Base-by-base conservation (phyloP, 169 alveolate genomes). In the Sarcocystis neurona region DNA sequence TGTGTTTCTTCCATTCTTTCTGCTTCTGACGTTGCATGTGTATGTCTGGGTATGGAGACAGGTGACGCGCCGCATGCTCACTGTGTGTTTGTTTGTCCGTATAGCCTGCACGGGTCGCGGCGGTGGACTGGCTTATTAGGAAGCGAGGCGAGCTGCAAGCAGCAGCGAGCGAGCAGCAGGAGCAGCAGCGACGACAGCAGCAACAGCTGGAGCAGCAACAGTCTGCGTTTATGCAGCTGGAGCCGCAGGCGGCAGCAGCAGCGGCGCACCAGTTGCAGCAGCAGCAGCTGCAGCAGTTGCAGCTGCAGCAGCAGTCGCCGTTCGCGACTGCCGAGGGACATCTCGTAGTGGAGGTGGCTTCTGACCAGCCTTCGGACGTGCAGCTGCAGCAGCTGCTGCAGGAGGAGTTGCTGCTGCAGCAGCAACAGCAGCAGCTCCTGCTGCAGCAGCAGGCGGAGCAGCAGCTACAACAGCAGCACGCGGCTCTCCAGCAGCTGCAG, bases 101-200 rank as follows among this genome's bases (percentile, higher is more conserved):
- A 41, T 63, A 82, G 88, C 8, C 77, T 0, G 88, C 88, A 0
- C 78, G 88, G 0, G 88, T 82, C 58, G 88, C 56, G 43, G 88
- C 88, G 23, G 60, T 82, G 10, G 88, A 82, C 20, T 82, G 88
- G 88, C 37, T 82, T 32, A 82, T 82, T 39, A 50, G 88, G 18
- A 82, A 82, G 79, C 48, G 88, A 32, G 79, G 88, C 48, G 88
- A 82, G 43, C 41, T 82, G 34, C 88, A 82, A 37, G 88, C 88
- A 32, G 79, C 50, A 43, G 60, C 70, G 20, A 79, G 60, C 46
- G 44, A 60, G 77, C 77, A 56, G 47, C 74, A 79, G 23, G 56
- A 44, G 15, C 66, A 44, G 15, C 66, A 44, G 68, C 56, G n/a
- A 44, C 87, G 50, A 48, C 75, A 48, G 88, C 88, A 80, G 88